Evolutionary conservation across 305 asterid genomes (phyloP).

Genomic region (Andrographis paniculata): DNA sequence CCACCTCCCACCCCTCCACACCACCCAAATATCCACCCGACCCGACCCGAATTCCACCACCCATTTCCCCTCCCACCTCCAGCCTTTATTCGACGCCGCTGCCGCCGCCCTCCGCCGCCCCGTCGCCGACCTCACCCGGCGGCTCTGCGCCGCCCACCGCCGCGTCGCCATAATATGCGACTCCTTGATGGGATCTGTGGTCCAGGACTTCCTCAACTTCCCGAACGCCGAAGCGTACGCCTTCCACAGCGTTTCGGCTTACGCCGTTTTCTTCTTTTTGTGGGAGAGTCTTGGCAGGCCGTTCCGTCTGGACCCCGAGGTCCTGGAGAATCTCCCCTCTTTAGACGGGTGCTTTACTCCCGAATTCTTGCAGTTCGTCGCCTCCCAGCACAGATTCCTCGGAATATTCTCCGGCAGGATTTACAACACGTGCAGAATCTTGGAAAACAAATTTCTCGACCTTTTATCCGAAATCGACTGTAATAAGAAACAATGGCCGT

Average conservation of each 20-base stretch:
- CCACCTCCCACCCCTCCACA: constrained; percentile 18
- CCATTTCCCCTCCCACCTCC: constrained; percentile 32
- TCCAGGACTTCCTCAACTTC: constrained; percentile 27
- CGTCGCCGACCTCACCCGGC: constrained; percentile 17
- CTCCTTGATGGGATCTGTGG: constrained; percentile 42
- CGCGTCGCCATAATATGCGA: constrained; percentile 34
- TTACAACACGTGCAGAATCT: constrained; percentile 40
- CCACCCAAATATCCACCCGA: neutral
- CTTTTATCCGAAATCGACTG: constrained; percentile 26
- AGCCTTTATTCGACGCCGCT: constrained; percentile 29
- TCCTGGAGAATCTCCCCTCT: constrained; percentile 25
- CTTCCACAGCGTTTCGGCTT: constrained; percentile 42
- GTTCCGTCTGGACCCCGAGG: constrained; percentile 21
- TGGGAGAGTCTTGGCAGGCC: constrained; percentile 38
- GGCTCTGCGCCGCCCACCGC: constrained; percentile 14
- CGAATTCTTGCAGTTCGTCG: constrained; percentile 29
- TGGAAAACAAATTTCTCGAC: constrained; percentile 37
- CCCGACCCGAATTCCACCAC: constrained; percentile 22
- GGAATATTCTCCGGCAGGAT: constrained; percentile 35
- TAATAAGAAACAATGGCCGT: constrained; percentile 39
- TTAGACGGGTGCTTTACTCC: constrained; percentile 46
- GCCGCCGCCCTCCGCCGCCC: constrained; percentile 29
- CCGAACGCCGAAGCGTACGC: constrained; percentile 35
- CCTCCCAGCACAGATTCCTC: constrained; percentile 22
- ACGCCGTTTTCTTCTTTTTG: constrained; percentile 29